These are phyloP conservation scores for Penicillium vulpinum DNA, from an alignment of 2,329 filamentous ascomycete genomes.

Conservation along the genomic window DNA sequence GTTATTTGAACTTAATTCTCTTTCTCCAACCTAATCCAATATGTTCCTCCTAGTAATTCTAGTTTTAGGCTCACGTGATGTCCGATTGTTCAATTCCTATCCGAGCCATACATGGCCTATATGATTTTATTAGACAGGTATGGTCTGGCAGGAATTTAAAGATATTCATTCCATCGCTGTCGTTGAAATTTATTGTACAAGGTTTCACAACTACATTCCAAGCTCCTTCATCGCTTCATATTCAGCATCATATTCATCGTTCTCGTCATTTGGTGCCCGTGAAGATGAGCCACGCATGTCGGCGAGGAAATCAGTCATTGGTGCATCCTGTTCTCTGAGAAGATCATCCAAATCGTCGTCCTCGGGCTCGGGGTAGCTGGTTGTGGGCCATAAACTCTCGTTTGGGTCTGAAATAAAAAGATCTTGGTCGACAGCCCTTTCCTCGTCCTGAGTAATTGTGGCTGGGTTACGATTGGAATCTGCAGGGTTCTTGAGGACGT, in stretches of 20 bases:
- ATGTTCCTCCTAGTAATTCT: not conserved
- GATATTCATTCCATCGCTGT: constrained; percentile 7
- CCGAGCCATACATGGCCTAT: not conserved
- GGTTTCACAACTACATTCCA: constrained; percentile 18
- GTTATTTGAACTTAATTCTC: not conserved
- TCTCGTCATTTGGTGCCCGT: not conserved
- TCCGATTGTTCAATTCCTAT: not conserved
- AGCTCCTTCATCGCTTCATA: constrained; percentile 63
- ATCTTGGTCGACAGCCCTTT: constrained; percentile 13
- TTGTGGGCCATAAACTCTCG: constrained; percentile 7
- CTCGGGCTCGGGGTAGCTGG: constrained; percentile 44
- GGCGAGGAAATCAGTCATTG: not conserved
- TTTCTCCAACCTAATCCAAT: not conserved
- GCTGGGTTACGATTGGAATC: not conserved
- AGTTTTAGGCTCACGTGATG: not conserved
- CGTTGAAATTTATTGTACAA: constrained; percentile 3
- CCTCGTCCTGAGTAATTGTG: not conserved
- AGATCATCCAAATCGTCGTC: constrained; percentile 55
- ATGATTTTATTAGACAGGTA: not conserved
- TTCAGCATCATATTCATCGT: constrained; percentile 58
- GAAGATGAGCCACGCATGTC: constrained; percentile 1
- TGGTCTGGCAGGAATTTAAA: not conserved
- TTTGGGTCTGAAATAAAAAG: constrained; percentile 33
- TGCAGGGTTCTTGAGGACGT: constrained; percentile 1
- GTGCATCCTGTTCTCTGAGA: constrained; percentile 50